phyloP scores from a whole-genome alignment of 768 basidiomycete genomes.

The Pleurotus salmoneostramineus region DNA sequence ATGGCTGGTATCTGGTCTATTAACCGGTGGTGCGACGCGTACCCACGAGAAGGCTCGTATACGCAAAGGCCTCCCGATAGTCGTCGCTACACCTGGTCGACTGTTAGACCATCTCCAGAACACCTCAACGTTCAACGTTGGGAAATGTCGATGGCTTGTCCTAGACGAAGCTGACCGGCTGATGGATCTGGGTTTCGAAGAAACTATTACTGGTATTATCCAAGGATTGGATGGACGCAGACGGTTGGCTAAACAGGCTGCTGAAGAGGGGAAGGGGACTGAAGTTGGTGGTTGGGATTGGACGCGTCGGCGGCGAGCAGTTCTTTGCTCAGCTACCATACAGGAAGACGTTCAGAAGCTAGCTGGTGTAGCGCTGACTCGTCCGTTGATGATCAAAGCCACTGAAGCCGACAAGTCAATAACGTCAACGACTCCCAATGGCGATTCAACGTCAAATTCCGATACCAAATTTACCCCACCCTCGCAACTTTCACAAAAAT shows the following conservation, averaged over 20 bases:
- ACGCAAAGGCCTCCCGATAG: constrained; percentile 91
- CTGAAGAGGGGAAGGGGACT: constrained; percentile 58
- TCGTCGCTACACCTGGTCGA: constrained; percentile 94
- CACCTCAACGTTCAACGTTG: constrained; percentile 88
- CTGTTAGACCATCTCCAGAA: constrained; percentile 96
- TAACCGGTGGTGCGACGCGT: constrained; percentile 92
- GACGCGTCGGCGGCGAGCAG: constrained; percentile 71
- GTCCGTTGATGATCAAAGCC: constrained; percentile 84
- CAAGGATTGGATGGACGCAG: constrained; percentile 81
- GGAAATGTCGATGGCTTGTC: constrained; percentile 93
- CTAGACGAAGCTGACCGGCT: constrained; percentile 96
- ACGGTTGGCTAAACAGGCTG: constrained; percentile 67
- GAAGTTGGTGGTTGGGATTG: constrained; percentile 89
- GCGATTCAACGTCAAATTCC: constrained; percentile 13
- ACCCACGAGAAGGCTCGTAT: constrained; percentile 94
- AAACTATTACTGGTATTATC: constrained; percentile 88
- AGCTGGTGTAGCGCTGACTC: constrained; percentile 73
- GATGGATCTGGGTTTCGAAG: constrained; percentile 98
- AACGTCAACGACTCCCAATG: constrained; percentile 12
- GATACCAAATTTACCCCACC: constrained; percentile 84
- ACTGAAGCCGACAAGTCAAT: constrained; percentile 42
- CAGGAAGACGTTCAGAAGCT: constrained; percentile 92
- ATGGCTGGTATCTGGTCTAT: constrained; percentile 90
- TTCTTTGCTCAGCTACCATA: constrained; percentile 97
- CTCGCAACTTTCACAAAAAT: constrained; percentile 89